Evolutionary conservation across 1,284 basidiomycete genomes (phyloP), one percentile per base, ranked within the genome.

Genomic region (Pseudozyma flocculosa): DNA sequence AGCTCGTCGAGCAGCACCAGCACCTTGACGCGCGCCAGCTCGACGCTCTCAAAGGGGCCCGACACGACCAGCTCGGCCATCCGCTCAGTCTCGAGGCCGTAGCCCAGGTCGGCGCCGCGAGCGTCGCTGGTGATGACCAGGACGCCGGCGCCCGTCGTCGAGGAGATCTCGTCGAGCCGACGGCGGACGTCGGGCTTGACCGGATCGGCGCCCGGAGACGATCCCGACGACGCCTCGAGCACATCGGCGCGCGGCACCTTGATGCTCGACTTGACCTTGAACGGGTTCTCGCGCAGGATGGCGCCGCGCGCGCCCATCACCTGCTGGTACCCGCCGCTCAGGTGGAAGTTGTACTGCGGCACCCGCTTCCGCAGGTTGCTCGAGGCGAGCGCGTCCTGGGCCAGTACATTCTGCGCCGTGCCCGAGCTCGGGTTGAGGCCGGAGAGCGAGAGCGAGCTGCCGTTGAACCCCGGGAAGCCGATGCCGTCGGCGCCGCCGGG

Each of bases 211-310:
- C 45, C 54, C 2, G 64, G 50, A 9, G 55, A 55, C 21, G 60
- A 39, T 37, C 54, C 57, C 15, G 45, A 49, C 15, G 54, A 48
- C 8, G 54, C 36, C 10, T 69, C 71, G 24, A 97, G 85, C 54
- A 97, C 88, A 76, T 97, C 93, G 29, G 89, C 89, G 63, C 92
- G 87, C 22, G 90, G 85, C 32, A 95, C 90, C 77, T 89, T 90
- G 82, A 97, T 89, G 48, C 87, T 83, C 26, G 88, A 84, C 52
- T 88, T 88, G 63, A 88, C 88, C 82, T 88, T 86, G 68, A 92
- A 85, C 3, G 92, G 92, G 71, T 88, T 87, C 70, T 93, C 90
- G 66, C 93, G 89, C 57, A 95, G 79, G 55, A 96, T 86, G 82
- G 88, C 85, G 18, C 90, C 92, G 45, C 92, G 84, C 43, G 92